phyloP scores from a whole-genome alignment of 805 yeast genomes.

The Candida jianshihensis region DNA sequence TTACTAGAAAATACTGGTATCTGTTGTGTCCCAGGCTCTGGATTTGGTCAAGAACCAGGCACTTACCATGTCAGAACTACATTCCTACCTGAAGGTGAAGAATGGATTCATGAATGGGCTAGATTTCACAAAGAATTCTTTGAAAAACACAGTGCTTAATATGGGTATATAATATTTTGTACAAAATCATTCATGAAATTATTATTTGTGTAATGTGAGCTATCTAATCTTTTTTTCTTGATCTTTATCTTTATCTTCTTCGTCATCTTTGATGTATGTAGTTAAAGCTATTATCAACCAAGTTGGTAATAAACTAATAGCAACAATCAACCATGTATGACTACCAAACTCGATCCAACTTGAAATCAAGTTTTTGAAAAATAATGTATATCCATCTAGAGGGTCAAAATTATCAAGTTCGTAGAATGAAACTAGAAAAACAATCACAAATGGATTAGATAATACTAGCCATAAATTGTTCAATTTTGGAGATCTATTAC shows the following conservation, averaged over 20 bases:
- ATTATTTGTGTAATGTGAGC: no score
- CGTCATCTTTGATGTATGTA: conserved; percentile 4
- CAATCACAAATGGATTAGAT: conserved; percentile 46
- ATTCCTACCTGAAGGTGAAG: conserved; percentile 90
- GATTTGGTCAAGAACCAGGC: conserved; percentile 88
- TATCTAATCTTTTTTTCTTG: conserved; percentile 6
- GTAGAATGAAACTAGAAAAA: conserved; percentile 24
- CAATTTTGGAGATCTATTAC: conserved; percentile 7
- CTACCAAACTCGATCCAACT: conserved; percentile 67
- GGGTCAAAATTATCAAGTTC: conserved; percentile 14
- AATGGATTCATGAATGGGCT: conserved; percentile 78
- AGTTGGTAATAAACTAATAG: conserved; percentile 75
- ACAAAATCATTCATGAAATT: neutral
- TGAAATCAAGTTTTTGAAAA: conserved; percentile 44
- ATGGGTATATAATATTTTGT: neutral
- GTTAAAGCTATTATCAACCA: conserved; percentile 50
- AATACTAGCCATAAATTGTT: conserved; percentile 31
- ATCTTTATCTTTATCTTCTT: no score
- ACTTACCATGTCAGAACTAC: conserved; percentile 95
- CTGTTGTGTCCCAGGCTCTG: conserved; percentile 96
- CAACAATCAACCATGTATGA: conserved; percentile 79
- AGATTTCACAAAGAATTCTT: conserved; percentile 73
- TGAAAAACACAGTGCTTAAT: conserved; percentile 3
- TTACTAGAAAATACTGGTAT: conserved; percentile 85
- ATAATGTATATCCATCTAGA: conserved; percentile 18